Evolutionary conservation across 2,329 filamentous ascomycete species (phyloP).

Genomic region (Colletotrichum camelliae): DNA sequence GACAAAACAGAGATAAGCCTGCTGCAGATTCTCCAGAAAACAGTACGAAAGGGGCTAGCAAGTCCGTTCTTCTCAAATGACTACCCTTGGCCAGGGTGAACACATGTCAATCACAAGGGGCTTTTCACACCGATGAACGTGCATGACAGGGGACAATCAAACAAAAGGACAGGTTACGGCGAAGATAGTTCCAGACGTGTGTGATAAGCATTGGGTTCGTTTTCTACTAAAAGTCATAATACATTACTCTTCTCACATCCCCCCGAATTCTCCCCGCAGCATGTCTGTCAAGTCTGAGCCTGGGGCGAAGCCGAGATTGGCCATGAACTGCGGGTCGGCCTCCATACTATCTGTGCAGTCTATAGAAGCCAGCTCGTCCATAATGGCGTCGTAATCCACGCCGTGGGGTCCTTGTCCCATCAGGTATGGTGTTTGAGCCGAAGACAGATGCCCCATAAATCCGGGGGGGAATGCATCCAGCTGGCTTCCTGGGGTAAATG

Average conservation of each 20-base stretch:
- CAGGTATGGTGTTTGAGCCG: constrained; percentile 27
- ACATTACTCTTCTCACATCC: constrained; percentile 16
- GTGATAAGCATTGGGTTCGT: neutral
- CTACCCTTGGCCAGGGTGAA: neutral
- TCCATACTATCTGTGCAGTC: constrained; percentile 55
- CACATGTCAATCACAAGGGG: neutral
- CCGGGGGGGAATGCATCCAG: constrained; percentile 13
- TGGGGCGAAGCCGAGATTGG: constrained; percentile 69
- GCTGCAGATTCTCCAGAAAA: neutral
- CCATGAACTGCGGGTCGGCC: constrained; percentile 68
- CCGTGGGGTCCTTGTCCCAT: constrained; percentile 22
- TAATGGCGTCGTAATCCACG: constrained; percentile 57
- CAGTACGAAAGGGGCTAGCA: neutral
- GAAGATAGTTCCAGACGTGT: neutral
- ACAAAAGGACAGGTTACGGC: neutral
- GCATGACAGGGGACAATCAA: neutral
- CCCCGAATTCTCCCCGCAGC: constrained; percentile 41
- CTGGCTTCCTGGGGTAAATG: constrained; percentile 21
- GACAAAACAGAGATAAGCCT: neutral
- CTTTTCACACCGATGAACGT: neutral
- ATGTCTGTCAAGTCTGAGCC: constrained; percentile 64
- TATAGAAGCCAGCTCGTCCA: constrained; percentile 57
- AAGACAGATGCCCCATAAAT: constrained; percentile 16
- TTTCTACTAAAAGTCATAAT: constrained; percentile 4
- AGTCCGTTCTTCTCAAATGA: neutral